Conservation (phyloP, 164 flowering plant species). For the Annona squamosa region DNA sequence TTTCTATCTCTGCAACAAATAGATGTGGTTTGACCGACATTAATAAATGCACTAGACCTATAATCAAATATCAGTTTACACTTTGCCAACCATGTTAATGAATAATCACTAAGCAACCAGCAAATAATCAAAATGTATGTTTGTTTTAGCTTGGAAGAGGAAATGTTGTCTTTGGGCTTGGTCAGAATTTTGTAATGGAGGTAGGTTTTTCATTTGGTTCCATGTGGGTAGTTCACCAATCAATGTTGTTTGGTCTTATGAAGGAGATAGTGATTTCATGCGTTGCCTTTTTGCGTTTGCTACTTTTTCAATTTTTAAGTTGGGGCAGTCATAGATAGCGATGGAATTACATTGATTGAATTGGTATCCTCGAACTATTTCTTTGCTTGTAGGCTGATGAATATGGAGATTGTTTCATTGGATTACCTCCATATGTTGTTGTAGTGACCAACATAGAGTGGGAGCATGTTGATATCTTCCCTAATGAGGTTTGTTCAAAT, state of each 20-base stretch:
- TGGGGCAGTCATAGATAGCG: background rate
- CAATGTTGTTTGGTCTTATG: background rate
- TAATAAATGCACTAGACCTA: no score
- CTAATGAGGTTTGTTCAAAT: constrained; percentile 30
- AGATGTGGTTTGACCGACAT: no score
- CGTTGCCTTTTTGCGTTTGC: background rate
- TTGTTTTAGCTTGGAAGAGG: no score
- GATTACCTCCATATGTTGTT: constrained; percentile 31
- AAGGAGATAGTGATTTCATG: background rate
- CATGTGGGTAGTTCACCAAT: no score
- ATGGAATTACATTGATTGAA: background rate
- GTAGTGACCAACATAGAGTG: constrained; percentile 44
- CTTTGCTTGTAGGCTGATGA: constrained; percentile 37
- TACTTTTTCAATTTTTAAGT: background rate
- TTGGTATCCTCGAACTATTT: background rate
- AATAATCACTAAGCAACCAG: no score
- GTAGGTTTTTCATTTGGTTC: no score
- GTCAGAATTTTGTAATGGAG: no score
- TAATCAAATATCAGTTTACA: no score
- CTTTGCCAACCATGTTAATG: no score
- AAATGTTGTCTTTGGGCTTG: no score
- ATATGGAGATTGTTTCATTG: constrained; percentile 41
- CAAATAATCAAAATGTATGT: no score
- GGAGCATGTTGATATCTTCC: constrained; percentile 49
- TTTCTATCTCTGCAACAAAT: no score